Evolutionary conservation across 1,284 basidiomycete genomes (phyloP), one percentile per base, ranked within the genome.

Genomic region (Pseudozyma sp.): DNA sequence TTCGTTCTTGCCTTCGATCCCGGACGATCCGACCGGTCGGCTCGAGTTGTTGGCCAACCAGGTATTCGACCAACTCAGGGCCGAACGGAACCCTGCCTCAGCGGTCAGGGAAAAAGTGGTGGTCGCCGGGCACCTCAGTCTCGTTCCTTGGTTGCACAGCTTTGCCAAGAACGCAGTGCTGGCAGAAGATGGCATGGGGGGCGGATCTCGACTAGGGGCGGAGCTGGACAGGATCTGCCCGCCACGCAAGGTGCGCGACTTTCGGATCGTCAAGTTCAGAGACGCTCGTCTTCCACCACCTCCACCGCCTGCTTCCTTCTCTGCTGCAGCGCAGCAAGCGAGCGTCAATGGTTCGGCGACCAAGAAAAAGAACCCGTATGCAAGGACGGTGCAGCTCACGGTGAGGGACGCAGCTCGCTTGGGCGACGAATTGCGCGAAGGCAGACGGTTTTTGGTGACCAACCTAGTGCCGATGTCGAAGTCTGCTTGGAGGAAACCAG

Each of bases 171-270:
- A 17, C 31, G 39, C 34, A 42, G 65, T 60, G 33, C 49, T 48
- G 31, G 44, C 37, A n/a, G 49, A 62, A 29, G 59, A 57, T 5
- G 61, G 59, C 2, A 16, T 52, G 7, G 51, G 37, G 13, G 51
- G 37, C 13, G 45, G 54, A 5, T 43, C 45, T 11, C 37, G 48
- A 7, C 17, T 68, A 31, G 40, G 47, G 4, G 53, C 50, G 33
- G 44, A 56, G 19, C 17, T 58, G 7, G 81, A 95, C 91, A 84
- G 85, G 16, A 77, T 87, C 14, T 95, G 91, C 79, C 94, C 94
- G 3, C 88, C 90, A 1, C 89, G 95, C 11, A 87, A 92, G 24
- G 91, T 94, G 13, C 89, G 91, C 45, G 89, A 88, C 62, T 97
- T 97, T 85, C 88, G 94, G 24, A 89, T 97, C 5, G 84, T 95